Evolutionary conservation across 73 alveolate species (phyloP).

Genomic region (Paramecium sexaurelia): DNA sequence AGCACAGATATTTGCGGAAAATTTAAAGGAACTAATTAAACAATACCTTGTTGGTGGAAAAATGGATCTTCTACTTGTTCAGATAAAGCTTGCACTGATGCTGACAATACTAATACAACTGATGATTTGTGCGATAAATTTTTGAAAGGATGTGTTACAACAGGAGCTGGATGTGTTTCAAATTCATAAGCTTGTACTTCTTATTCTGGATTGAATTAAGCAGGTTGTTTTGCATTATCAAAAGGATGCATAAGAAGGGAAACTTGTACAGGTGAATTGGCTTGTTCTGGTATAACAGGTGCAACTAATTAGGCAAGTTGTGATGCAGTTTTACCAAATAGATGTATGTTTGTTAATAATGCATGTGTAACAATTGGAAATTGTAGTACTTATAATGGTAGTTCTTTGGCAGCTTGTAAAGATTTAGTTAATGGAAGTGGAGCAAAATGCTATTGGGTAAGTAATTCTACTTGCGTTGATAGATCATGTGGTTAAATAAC

Average conservation of each 20-base stretch:
- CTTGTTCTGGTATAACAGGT: not conserved
- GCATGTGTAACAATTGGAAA: not conserved
- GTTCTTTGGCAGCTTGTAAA: not conserved
- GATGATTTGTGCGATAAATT: conserved; percentile 7
- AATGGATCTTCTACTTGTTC: not conserved
- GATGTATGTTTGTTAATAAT: not conserved
- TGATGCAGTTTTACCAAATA: not conserved
- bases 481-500: conserved; percentile 20
- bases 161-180: conserved; percentile 24
- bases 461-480: not conserved
- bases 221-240: not conserved
- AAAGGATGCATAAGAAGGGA: not conserved
- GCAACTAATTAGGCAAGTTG: not conserved
- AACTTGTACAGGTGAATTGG: not conserved
- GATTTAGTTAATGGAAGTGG: not conserved
- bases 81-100: not conserved
- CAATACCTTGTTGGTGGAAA: not conserved
- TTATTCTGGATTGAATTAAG: not conserved
- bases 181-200: not conserved
- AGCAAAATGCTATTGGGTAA: not conserved
- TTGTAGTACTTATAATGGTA: not conserved
- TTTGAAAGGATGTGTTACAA: conserved; percentile 41
- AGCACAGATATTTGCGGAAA: not conserved
- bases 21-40: not conserved
- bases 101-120: not conserved